Evolutionary conservation across 108 stramenopile species (phyloP).

Genomic region (Cyclostephanos tholiformis): DNA sequence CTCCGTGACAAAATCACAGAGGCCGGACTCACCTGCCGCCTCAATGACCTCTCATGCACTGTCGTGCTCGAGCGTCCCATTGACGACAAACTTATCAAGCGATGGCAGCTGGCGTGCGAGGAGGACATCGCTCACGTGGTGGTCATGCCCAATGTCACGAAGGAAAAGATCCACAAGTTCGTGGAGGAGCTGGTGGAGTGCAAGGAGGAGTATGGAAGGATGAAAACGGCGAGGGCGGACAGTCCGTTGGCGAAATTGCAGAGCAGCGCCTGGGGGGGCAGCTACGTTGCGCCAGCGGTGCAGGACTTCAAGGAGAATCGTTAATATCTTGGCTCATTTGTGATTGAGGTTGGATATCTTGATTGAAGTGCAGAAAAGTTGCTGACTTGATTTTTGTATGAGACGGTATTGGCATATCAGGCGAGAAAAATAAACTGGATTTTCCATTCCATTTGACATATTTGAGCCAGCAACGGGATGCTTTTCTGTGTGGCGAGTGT

Average conservation of each 20-base stretch:
- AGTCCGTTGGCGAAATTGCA: conserved; percentile 59
- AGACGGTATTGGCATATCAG: background rate
- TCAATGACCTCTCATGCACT: conserved; percentile 80
- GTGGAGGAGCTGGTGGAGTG: conserved; percentile 73
- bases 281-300: conserved; percentile 34
- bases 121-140: conserved; percentile 92
- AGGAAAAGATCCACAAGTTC: conserved; percentile 80
- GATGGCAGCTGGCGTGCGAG: conserved; percentile 90
- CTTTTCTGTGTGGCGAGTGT: too few species aligned
- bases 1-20: conserved; percentile 69
- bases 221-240: conserved; percentile 51
- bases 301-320: conserved; percentile 25
- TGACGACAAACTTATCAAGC: conserved; percentile 74
- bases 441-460: too few species aligned
- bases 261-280: conserved; percentile 53
- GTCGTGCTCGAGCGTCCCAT: conserved; percentile 86
- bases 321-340: too few species aligned
- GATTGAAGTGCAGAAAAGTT: background rate
- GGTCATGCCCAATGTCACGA: conserved; percentile 90
- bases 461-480: too few species aligned
- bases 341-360: too few species aligned
- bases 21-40: conserved; percentile 73
- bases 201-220: conserved; percentile 56
- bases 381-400: background rate
- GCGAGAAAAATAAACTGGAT: too few species aligned